Evolutionary conservation across 2,329 filamentous ascomycete species (phyloP).

Genomic region (Apiospora malaysiana): DNA sequence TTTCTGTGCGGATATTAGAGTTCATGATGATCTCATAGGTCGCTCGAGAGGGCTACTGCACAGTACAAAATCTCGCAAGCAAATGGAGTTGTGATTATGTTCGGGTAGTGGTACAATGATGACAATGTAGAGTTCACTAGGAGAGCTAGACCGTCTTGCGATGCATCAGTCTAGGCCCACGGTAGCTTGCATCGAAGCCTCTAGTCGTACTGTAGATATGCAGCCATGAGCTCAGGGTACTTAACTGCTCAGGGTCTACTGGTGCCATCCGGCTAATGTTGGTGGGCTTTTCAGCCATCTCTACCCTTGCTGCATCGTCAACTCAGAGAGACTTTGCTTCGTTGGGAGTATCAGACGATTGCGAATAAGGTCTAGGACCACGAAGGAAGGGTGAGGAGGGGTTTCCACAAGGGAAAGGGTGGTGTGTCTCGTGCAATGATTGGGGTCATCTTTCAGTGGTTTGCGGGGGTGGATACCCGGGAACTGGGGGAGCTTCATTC

Average conservation of each 20-base stretch:
- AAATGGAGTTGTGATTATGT: background rate
- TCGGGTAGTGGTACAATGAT: background rate
- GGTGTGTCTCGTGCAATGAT: background rate
- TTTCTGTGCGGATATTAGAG: background rate
- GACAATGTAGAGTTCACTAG: background rate
- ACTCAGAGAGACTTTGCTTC: background rate
- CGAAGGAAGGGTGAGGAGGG: background rate
- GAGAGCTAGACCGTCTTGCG: background rate
- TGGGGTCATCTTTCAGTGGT: background rate
- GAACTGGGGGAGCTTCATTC: no score
- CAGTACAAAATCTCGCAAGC: background rate
- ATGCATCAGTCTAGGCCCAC: background rate
- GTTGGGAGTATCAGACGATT: background rate
- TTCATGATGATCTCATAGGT: background rate
- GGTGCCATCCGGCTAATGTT: background rate
- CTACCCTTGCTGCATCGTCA: background rate
- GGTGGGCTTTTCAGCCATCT: background rate
- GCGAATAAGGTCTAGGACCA: background rate
- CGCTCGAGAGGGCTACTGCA: background rate
- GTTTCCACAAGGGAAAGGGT: background rate
- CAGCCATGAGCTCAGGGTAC: slow-evolving; percentile 6
- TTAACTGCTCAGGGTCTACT: background rate
- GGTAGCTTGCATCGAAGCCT: background rate
- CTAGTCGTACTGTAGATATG: no score
- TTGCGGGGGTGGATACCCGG: slow-evolving; percentile 13